Conservation (phyloP, 805 yeast genomes). For the Metschnikowia borealis region DNA sequence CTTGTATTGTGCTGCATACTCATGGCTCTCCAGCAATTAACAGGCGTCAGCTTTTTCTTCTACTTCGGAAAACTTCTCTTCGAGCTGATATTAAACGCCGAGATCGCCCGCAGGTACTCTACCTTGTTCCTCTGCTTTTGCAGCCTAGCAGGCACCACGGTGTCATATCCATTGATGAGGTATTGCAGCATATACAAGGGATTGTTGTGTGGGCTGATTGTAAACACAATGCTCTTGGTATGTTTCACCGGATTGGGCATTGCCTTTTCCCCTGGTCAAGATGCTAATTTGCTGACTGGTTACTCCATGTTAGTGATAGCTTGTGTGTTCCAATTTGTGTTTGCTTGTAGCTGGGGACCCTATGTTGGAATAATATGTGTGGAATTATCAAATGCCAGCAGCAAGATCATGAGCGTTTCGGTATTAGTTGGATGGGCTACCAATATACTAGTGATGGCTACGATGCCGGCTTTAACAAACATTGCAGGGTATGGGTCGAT, state of each 20-base stretch:
- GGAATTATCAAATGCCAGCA: constrained; percentile 21
- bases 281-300: neutral
- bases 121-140: constrained; percentile 18
- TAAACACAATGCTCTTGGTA: neutral
- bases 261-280: neutral
- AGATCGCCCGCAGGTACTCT: constrained; percentile 5
- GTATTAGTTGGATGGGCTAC: constrained; percentile 22
- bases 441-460: constrained; percentile 21
- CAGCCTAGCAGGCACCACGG: constrained; percentile 21
- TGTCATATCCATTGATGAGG: constrained; percentile 17
- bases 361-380: constrained; percentile 24
- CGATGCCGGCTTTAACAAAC: constrained; percentile 11
- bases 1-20: constrained; percentile 19
- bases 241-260: constrained; percentile 7
- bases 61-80: constrained; percentile 27
- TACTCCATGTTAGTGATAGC: constrained; percentile 15
- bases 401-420: constrained; percentile 18
- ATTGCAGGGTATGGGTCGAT: constrained; percentile 20
- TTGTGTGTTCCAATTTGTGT: constrained; percentile 19
- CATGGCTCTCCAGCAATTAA: constrained; percentile 32
- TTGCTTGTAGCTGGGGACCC: constrained; percentile 33
- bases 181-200: constrained; percentile 9
- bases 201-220: constrained; percentile 12
- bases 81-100: constrained; percentile 5
- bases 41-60: constrained; percentile 33